phyloP scores from a whole-genome alignment of 2,329 filamentous ascomycete species.

The Sclerotinia minor region DNA sequence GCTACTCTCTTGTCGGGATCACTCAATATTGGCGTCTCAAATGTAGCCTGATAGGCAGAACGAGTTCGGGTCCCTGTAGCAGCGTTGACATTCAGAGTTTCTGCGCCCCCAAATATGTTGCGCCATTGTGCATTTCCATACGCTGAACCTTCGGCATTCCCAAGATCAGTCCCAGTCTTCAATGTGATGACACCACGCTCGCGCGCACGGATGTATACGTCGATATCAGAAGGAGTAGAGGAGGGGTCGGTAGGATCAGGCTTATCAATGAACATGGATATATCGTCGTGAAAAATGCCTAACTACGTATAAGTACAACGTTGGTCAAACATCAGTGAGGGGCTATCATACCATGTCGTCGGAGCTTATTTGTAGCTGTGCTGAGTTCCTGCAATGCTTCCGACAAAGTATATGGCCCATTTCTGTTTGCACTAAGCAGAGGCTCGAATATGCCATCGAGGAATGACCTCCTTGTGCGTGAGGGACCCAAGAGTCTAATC shows the following conservation, averaged over 20 bases:
- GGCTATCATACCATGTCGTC: slow-evolving; percentile 68
- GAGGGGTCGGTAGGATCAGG: slow-evolving; percentile 68
- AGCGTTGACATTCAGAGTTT: slow-evolving; percentile 83
- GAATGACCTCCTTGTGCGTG: slow-evolving; percentile 80
- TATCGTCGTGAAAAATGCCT: slow-evolving; percentile 86
- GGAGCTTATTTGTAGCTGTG: slow-evolving; percentile 69
- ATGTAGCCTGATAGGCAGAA: slow-evolving; percentile 84
- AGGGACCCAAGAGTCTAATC: slow-evolving; percentile 78
- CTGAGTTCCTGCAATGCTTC: slow-evolving; percentile 76
- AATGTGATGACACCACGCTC: slow-evolving; percentile 83
- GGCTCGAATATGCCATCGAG: slow-evolving; percentile 80
- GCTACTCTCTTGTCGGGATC: slow-evolving; percentile 80
- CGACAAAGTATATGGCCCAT: slow-evolving; percentile 71
- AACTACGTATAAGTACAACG: slow-evolving; percentile 20
- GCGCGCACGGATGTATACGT: slow-evolving; percentile 73
- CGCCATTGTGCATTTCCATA: slow-evolving; percentile 85
- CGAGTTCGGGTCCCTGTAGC: slow-evolving; percentile 86
- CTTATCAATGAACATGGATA: slow-evolving; percentile 79
- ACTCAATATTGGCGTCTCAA: slow-evolving; percentile 79
- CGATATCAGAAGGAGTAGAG: slow-evolving; percentile 73
- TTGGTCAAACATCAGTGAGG: background rate
- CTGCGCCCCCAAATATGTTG: slow-evolving; percentile 92
- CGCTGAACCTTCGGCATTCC: slow-evolving; percentile 90
- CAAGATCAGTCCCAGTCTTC: slow-evolving; percentile 92
- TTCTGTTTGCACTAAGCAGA: slow-evolving; percentile 67